Base-by-base conservation (phyloP, 1,139 yeast genomes). In the Kodamaea sp. region DNA sequence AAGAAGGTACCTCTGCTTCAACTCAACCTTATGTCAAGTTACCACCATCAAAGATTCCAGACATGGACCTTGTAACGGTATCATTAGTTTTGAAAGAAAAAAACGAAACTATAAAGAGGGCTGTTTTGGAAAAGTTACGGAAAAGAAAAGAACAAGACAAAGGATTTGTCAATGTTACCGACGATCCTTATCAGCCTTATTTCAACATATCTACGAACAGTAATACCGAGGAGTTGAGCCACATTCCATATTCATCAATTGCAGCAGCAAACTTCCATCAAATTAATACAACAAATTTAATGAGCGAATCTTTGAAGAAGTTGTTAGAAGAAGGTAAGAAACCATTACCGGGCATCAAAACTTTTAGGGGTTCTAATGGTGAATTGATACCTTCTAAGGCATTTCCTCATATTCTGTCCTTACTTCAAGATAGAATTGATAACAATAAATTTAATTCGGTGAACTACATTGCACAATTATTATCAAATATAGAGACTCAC, bases 31-130 rank as follows among this genome's bases (percentile, higher is more conserved):
- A 87, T 63, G 95, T 87, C 53, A 84, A 86, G 49, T 65, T 88
- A 32, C 95, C 96, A 8, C 84, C 94, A 24, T 84, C 96, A 2
- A 87, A 89, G 64, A 85, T 90, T 50, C 97, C 97, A 8, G 97
- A 90, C 62, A 76, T 90, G 76, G 95, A 88, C 39, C 71, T 90
- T 49, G 81, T 85, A 29, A 86, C 96, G 5, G 90, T 90, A 22
- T 87, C 87, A 37, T 75, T 79, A 38, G 81, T 88, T 22, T 66
- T 86, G 43, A 72, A 77, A 40, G 94, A 83, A 46, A 88, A 89
- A 63, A 84, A 88, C 48, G 81, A 75, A 40, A 84, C 89, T 11
- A 83, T 90, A 47, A 81, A 81, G 48, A 76, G 81, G 40, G 94
- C 88, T 8, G 96, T 92, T 36, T 77, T 81, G 49, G 95, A 87